These are phyloP conservation scores for Camelina hispida DNA, from an alignment of 345 rosid genomes.

Conservation along the genomic window DNA sequence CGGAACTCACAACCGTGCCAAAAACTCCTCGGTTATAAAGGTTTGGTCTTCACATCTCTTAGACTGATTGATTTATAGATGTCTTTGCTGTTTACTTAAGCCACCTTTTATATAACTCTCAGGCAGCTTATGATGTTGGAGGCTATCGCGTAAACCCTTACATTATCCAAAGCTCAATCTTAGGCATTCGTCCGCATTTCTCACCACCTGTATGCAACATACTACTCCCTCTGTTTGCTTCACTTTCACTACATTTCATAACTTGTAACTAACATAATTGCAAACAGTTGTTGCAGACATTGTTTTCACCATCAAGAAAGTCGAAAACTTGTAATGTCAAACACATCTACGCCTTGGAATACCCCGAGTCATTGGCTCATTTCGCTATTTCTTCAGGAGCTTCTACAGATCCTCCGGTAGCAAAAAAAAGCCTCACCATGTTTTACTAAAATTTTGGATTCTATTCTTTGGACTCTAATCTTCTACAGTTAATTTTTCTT, in stretches of 20 bases:
- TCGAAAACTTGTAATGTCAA: constrained; percentile 49
- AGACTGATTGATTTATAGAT: not conserved
- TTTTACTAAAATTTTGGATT: no score
- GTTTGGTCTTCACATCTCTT: constrained; percentile 43
- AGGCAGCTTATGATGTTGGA: constrained; percentile 88
- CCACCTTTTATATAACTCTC: constrained; percentile 29
- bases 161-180: constrained; percentile 65
- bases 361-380: constrained; percentile 81
- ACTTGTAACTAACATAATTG: not conserved
- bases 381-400: constrained; percentile 83
- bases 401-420: constrained; percentile 72
- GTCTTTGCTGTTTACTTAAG: constrained; percentile 21
- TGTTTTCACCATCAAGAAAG: constrained; percentile 80
- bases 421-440: no score
- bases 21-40: constrained; percentile 58
- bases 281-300: constrained; percentile 74
- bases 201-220: constrained; percentile 63
- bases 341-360: constrained; percentile 78
- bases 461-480: not conserved
- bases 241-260: not conserved
- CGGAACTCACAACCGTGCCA: constrained; percentile 58
- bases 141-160: constrained; percentile 70
- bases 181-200: constrained; percentile 67
- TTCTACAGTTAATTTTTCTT: not conserved
- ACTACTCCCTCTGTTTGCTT: not conserved